Evolutionary conservation across 2,329 filamentous ascomycete genomes (phyloP).

Genomic region (Verticillium alfalfae): DNA sequence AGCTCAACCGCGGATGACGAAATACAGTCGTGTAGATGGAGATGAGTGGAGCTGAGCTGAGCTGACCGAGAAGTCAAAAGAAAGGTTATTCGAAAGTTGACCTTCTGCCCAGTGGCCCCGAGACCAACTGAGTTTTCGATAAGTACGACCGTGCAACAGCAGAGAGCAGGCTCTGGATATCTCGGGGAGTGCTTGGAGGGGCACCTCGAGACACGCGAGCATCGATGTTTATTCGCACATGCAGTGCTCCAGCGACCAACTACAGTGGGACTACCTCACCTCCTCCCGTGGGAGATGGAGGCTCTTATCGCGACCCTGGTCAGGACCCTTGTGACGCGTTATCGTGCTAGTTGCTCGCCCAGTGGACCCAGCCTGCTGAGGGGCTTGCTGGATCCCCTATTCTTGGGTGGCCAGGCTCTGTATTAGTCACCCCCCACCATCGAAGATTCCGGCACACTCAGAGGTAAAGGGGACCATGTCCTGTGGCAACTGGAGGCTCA

Average conservation of each 20-base stretch:
- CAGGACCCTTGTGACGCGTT: slow-evolving; percentile 4
- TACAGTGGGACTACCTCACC: background rate
- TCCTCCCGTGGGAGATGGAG: slow-evolving; percentile 1
- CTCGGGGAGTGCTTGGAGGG: slow-evolving; percentile 8
- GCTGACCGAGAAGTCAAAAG: background rate
- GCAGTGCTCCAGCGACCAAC: background rate
- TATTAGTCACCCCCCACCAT: background rate
- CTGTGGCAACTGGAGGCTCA: background rate
- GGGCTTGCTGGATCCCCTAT: background rate
- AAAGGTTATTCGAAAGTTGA: background rate
- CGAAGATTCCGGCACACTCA: background rate
- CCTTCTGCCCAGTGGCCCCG: background rate
- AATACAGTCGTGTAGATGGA: slow-evolving; percentile 6
- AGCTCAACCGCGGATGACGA: slow-evolving; percentile 4
- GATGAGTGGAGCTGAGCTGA: background rate
- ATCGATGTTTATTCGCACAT: background rate
- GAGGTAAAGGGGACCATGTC: background rate
- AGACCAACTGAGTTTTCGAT: background rate
- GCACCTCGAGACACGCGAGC: slow-evolving; percentile 3
- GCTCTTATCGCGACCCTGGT: slow-evolving; percentile 4
- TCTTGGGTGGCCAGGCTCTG: background rate
- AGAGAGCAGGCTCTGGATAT: background rate
- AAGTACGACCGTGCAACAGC: slow-evolving; percentile 1
- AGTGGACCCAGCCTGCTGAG: background rate
- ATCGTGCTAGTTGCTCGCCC: slow-evolving; percentile 1